These are phyloP conservation scores for Tieghemiomyces parasiticus DNA, from an alignment of 192 early-diverging fungal species.

Conservation along the genomic window DNA sequence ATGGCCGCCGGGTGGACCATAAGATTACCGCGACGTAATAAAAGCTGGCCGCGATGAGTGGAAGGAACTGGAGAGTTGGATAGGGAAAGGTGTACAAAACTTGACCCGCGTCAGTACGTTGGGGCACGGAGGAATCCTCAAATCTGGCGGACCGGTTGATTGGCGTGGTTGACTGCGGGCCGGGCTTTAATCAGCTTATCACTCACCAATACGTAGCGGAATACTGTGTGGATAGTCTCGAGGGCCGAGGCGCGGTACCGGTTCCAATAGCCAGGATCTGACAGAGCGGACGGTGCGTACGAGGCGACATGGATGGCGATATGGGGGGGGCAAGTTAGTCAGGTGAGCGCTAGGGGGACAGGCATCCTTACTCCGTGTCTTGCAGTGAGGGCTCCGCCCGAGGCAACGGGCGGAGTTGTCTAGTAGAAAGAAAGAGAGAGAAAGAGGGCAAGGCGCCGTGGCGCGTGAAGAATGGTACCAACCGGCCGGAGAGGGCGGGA, in stretches of 20 bases:
- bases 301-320: too few relatives aligned
- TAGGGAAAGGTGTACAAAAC: background rate
- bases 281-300: background rate
- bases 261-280: conserved; percentile 11
- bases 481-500: too few relatives aligned
- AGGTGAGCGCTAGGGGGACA: too few relatives aligned
- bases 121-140: too few relatives aligned
- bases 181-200: background rate
- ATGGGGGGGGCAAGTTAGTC: too few relatives aligned
- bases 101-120: too few relatives aligned
- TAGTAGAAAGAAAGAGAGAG: too few relatives aligned
- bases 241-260: background rate
- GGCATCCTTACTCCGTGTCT: too few relatives aligned
- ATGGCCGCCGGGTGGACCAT: background rate
- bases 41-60: background rate
- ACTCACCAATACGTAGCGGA: conserved; percentile 6
- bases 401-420: too few relatives aligned
- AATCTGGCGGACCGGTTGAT: background rate
- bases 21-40: background rate
- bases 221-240: background rate
- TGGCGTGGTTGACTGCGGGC: background rate
- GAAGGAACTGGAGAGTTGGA: background rate
- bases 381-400: too few relatives aligned
- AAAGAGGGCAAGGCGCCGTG: too few relatives aligned
- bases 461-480: too few relatives aligned